Base-by-base conservation (phyloP, 352 stramenopile species). In the Globisporangium paroecandrum region DNA sequence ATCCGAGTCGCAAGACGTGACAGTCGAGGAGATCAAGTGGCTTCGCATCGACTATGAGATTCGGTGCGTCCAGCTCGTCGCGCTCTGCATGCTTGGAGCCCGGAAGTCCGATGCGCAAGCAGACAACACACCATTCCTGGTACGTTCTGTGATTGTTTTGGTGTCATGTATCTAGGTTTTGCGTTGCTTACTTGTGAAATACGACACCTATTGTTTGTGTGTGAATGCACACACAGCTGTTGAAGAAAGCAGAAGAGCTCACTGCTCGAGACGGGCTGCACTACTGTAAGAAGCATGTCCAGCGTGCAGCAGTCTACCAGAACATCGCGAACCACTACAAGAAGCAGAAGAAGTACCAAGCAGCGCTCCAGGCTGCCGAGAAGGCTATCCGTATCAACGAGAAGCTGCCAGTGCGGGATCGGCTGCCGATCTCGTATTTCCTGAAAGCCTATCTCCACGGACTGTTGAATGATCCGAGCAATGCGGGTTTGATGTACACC, bases 11-110 rank as follows among this genome's bases (percentile, higher is more conserved):
- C 68, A 72, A 32, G 77, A 85, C 57, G 77, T 80, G 32, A 71
- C 78, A 54, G 59, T 64, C 0, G 83, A 91, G 65, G 83, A 91
- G 63, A 53, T 87, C 34, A 87, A 89, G 41, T 89, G 79, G 77
- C 64, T 91, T 18, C 77, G 77, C 29, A 83, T 89, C 54, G 83
- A 91, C 58, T 91, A 91, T 46, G 82, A 91, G 55, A 89, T 91
- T 63, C 83, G 83, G 36, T 91, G 83, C 63, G 83, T 89, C 5
- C 81, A 89, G 54, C 73, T 91, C 24, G 81, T 90, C n/a, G 78
- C 81, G 12, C 67, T 91, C n/a, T 91, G 83, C 65, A 72, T 91
- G 60, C 74, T 78, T 64, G 82, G 83, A 29, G 83, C 81, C 24
- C 77, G 77, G 22, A 89, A 81, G 59, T 73, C 76, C 1, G 78